phyloP scores from a whole-genome alignment of 1,139 yeast species.

The Taphrina flavorubra region DNA sequence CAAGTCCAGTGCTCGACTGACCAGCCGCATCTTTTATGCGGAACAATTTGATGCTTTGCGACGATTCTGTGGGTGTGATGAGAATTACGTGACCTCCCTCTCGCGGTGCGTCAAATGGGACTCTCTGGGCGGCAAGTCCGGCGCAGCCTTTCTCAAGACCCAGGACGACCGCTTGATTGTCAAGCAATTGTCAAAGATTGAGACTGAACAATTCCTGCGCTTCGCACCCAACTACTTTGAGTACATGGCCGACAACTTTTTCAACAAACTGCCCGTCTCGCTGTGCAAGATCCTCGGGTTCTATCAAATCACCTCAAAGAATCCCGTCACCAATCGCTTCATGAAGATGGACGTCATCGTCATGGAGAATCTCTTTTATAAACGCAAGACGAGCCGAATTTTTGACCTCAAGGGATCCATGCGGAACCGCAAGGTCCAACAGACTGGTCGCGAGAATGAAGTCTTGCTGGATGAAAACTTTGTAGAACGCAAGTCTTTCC shows the following conservation, averaged over 20 bases:
- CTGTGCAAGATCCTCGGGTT: constrained; percentile 94
- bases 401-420: constrained; percentile 97
- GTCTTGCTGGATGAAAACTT: constrained; percentile 94
- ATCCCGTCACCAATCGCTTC: constrained; percentile 72
- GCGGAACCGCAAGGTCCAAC: constrained; percentile 95
- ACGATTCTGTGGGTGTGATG: constrained; percentile 77
- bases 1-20: constrained; percentile 63
- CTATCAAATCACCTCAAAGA: constrained; percentile 87
- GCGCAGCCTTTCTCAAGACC: constrained; percentile 91
- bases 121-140: constrained; percentile 94
- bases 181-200: constrained; percentile 85
- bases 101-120: constrained; percentile 96
- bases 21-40: constrained; percentile 92
- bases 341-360: constrained; percentile 89
- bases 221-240: constrained; percentile 97
- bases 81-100: constrained; percentile 80
- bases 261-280: constrained; percentile 92
- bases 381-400: constrained; percentile 78
- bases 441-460: constrained; percentile 93
- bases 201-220: constrained; percentile 88
- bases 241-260: constrained; percentile 92
- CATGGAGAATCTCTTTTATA: constrained; percentile 93
- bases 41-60: constrained; percentile 97
- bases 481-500: constrained; percentile 74
- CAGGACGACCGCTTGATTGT: constrained; percentile 86